Evolutionary conservation across 805 yeast genomes (phyloP).

Genomic region (Candida fluviatilis): DNA sequence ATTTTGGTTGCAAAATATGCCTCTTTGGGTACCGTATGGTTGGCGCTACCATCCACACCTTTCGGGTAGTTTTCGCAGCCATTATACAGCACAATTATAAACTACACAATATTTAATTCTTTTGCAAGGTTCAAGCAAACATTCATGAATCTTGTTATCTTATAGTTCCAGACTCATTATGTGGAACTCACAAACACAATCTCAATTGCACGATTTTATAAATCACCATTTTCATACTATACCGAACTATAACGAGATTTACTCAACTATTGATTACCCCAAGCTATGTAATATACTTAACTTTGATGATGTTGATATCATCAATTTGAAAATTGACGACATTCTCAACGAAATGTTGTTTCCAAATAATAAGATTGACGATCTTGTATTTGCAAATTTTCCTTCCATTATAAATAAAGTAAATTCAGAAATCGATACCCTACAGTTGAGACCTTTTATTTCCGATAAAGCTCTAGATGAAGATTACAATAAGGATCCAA

Average conservation of each 20-base stretch:
- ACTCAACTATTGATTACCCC: conserved; percentile 16
- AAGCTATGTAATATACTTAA: conserved; percentile 10
- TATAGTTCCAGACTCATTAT: background rate
- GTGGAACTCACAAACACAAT: background rate
- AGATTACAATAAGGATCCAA: no score
- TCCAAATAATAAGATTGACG: conserved; percentile 10
- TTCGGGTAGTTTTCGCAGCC: no score
- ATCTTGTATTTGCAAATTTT: background rate
- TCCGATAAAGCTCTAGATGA: background rate
- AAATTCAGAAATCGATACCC: background rate
- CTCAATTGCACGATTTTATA: conserved; percentile 11
- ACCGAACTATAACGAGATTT: conserved; percentile 10
- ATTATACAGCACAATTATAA: no score
- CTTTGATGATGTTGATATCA: conserved; percentile 12
- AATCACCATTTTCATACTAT: conserved; percentile 8
- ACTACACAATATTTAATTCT: no score
- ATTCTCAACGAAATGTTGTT: conserved; percentile 2
- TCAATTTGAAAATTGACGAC: conserved; percentile 20
- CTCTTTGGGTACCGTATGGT: no score
- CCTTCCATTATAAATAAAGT: background rate
- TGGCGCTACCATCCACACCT: no score
- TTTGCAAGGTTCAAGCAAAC: no score
- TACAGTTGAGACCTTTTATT: background rate
- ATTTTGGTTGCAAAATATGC: no score
- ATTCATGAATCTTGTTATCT: background rate